Percentiles rank a stretch among this genome's conserved stretches.
Evolutionary conservation across 169 alveolate genomes (phyloP).

Genomic region (Plasmodium vinckei): DNA sequence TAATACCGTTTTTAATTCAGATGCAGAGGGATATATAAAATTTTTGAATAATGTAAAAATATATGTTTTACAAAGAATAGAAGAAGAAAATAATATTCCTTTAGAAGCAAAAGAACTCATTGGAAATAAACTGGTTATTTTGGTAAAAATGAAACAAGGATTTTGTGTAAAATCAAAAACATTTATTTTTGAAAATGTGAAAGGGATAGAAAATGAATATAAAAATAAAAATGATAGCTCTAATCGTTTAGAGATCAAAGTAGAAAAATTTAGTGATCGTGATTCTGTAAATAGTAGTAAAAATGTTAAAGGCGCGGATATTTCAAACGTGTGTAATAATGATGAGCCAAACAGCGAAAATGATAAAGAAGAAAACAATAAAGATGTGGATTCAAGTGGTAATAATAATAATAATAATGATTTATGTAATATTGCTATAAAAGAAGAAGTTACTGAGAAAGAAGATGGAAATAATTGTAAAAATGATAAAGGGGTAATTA

Average conservation of each 20-base stretch:
- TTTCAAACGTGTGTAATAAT: not conserved
- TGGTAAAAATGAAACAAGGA: conserved; percentile 39
- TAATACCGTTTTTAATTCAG: conserved; percentile 32
- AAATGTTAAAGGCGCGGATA: not conserved
- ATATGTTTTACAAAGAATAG: conserved; percentile 37
- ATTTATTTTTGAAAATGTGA: conserved; percentile 44
- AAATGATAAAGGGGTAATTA: not conserved
- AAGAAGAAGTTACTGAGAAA: not conserved
- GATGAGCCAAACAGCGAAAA: not conserved
- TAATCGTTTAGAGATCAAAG: not conserved
- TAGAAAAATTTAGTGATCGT: not conserved
- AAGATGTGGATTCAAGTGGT: not conserved
- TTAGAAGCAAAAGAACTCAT: not conserved
- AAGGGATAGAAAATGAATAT: conserved; percentile 30
- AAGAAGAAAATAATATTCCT: conserved; percentile 30
- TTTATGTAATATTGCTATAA: not conserved
- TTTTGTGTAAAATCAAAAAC: conserved; percentile 48
- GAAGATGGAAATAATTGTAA: not conserved
- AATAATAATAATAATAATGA: not conserved
- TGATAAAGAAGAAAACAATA: not conserved
- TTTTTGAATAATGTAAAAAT: conserved; percentile 66
- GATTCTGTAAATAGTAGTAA: conserved; percentile 22
- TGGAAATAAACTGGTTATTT: conserved; percentile 36
- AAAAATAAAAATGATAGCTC: conserved; percentile 11
- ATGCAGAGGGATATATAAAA: conserved; percentile 59